A percentile compares a stretch with the other conserved stretches of the same genome.
phyloP scores from a whole-genome alignment of 2,329 filamentous ascomycete genomes.

The Botryosphaeria dothidea region DNA sequence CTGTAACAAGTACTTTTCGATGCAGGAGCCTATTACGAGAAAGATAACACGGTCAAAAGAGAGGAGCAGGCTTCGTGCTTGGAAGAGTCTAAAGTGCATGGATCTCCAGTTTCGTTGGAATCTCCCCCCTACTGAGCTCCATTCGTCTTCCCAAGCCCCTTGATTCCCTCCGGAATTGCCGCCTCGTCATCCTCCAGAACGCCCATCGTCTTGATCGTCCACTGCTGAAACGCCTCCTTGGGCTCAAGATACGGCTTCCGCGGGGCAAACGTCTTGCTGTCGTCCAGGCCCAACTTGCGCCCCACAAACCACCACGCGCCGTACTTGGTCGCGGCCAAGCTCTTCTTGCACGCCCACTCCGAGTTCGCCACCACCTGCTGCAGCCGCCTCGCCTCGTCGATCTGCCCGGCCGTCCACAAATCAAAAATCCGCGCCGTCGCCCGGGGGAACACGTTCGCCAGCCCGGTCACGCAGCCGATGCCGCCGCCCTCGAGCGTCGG shows the following conservation, averaged over 20 bases:
- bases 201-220: slow-evolving; percentile 45
- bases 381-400: slow-evolving; percentile 41
- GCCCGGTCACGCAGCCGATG: slow-evolving; percentile 54
- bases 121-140: neutral
- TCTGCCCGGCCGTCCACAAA: slow-evolving; percentile 41
- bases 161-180: neutral
- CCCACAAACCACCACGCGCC: slow-evolving; percentile 48
- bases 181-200: slow-evolving; percentile 33
- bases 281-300: slow-evolving; percentile 37
- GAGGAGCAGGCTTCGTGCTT: no score
- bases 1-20: no score
- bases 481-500: slow-evolving; percentile 50
- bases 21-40: no score
- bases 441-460: slow-evolving; percentile 40
- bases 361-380: slow-evolving; percentile 49
- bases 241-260: slow-evolving; percentile 46
- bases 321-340: slow-evolving; percentile 50
- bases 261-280: slow-evolving; percentile 43
- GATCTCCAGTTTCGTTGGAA: no score
- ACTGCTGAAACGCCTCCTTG: slow-evolving; percentile 41
- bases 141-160: neutral
- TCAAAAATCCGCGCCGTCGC: slow-evolving; percentile 44
- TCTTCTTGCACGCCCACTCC: slow-evolving; percentile 55
- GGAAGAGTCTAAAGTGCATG: no score
- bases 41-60: no score